A percentile compares a stretch with the other conserved stretches of the same genome.
Evolutionary conservation across 495 filamentous ascomycete genomes (phyloP).

Genomic region (Podospora pseudoanserina): DNA sequence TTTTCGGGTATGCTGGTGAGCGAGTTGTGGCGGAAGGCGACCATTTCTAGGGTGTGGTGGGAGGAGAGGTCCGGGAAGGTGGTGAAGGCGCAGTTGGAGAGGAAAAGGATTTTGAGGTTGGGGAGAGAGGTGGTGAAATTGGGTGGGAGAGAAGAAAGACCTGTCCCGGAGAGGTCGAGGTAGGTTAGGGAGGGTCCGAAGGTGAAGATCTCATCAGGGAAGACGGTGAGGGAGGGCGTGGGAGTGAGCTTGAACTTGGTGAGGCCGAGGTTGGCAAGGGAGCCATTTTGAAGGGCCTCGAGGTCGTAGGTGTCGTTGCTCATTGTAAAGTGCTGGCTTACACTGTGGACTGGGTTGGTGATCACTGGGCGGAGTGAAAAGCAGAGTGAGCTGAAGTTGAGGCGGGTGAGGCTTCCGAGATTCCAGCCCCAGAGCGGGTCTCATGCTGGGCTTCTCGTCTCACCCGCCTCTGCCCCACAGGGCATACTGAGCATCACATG

Average conservation of each 20-base stretch:
- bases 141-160: slow-evolving; percentile 37
- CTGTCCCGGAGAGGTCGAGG: slow-evolving; percentile 46
- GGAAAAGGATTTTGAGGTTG: slow-evolving; percentile 43
- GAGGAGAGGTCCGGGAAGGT: slow-evolving; percentile 40
- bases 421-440: slow-evolving; percentile 8
- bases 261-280: slow-evolving; percentile 26
- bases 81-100: slow-evolving; percentile 45
- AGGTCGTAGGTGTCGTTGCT: slow-evolving; percentile 28
- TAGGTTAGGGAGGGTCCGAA: slow-evolving; percentile 39
- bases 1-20: slow-evolving; percentile 43
- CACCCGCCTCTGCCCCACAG: not conserved
- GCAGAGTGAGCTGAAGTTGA: slow-evolving; percentile 1
- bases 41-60: slow-evolving; percentile 44
- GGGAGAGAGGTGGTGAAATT: slow-evolving; percentile 36
- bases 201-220: slow-evolving; percentile 42
- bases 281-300: slow-evolving; percentile 26
- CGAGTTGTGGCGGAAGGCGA: slow-evolving; percentile 44
- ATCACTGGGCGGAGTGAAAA: not conserved
- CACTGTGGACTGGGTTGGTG: not conserved
- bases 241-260: slow-evolving; percentile 38
- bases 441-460: not conserved
- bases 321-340: not conserved
- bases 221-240: slow-evolving; percentile 30
- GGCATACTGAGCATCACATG: not conserved
- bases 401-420: not conserved